Evolutionary conservation across 139 green algal genomes (phyloP), one percentile per base, ranked within the genome.

Genomic region (Picochlorum costavermella): DNA sequence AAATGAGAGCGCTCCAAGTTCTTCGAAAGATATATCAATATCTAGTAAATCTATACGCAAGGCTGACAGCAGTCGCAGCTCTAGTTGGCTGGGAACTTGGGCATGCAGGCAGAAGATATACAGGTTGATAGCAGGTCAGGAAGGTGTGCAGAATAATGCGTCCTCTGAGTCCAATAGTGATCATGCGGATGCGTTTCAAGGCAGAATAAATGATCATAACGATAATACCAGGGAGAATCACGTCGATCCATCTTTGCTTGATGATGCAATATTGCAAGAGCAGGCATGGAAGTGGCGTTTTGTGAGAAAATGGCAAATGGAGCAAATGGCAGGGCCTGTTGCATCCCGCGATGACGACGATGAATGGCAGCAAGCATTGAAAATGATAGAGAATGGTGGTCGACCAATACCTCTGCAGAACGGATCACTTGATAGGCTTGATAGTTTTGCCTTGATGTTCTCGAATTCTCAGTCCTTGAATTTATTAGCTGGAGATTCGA

Each of bases 281-380:
- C 46, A 53, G 46, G 46, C 46, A 53, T 77, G 71, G 71, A 55
- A 64, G n/a, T 77, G 71, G 71, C 46, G 71, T 5, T 77, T 77
- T 60, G 67, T 49, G 2, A 51, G 71, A 29, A 77, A 77, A 57
- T 77, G 71, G 71, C 71, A 77, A 49, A 50, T 28, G 26, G 64
- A 73, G 56, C 64, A 53, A 40, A 40, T 40, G 33, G 33, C 33
- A 40, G 33, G 33, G 33, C 33, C 33, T 40, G 33, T 40, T 40
- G 33, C 33, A 40, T 40, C 33, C 2, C 50, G 23, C 5, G 71
- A 48, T 14, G 65, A 77, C 6, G 71, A 75, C 30, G 69, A 77
- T 20, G 71, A 77, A 17, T 77, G 65, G 65, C 33, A 17, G 1
- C 50, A 48, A 9, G 71, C 71, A 31, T 44, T 77, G 26, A 50